Evolutionary conservation across 495 filamentous ascomycete genomes (phyloP).

Genomic region (Xeromyces bisporus): DNA sequence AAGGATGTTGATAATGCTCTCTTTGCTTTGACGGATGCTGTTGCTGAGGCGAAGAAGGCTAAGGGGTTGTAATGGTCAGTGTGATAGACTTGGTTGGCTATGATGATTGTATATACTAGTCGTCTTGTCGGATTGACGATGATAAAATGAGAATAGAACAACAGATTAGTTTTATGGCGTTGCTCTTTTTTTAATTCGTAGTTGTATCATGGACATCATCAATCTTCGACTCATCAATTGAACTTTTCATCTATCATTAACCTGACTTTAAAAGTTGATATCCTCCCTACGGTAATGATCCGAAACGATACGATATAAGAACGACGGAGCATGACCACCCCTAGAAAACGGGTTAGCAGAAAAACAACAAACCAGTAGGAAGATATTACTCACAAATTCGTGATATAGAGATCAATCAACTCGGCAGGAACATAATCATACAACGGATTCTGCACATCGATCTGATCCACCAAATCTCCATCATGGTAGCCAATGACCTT

Average conservation of each 20-base stretch:
- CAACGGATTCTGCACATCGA: slow-evolving; percentile 65
- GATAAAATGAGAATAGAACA: too few species aligned
- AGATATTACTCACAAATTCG: slow-evolving; percentile 85
- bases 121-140: too few species aligned
- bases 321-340: slow-evolving; percentile 64
- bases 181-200: too few species aligned
- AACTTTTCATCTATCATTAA: too few species aligned
- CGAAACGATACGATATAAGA: slow-evolving; percentile 61
- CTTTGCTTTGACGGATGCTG: slow-evolving; percentile 51
- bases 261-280: slow-evolving; percentile 50
- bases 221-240: too few species aligned
- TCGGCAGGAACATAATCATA: slow-evolving; percentile 72
- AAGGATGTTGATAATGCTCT: slow-evolving; percentile 71
- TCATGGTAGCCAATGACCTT: slow-evolving; percentile 58
- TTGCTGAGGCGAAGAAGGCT: slow-evolving; percentile 48
- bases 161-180: too few species aligned
- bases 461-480: slow-evolving; percentile 52
- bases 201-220: too few species aligned
- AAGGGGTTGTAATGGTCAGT: slow-evolving; percentile 31
- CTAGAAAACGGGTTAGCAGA: slow-evolving; percentile 32
- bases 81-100: too few species aligned
- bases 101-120: too few species aligned
- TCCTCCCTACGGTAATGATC: slow-evolving; percentile 81
- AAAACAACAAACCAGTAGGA: too few species aligned
- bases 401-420: slow-evolving; percentile 75